Evolutionary conservation across 2,329 filamentous ascomycete genomes (phyloP).

Genomic region (Aspergillus oerlinghausenensis): DNA sequence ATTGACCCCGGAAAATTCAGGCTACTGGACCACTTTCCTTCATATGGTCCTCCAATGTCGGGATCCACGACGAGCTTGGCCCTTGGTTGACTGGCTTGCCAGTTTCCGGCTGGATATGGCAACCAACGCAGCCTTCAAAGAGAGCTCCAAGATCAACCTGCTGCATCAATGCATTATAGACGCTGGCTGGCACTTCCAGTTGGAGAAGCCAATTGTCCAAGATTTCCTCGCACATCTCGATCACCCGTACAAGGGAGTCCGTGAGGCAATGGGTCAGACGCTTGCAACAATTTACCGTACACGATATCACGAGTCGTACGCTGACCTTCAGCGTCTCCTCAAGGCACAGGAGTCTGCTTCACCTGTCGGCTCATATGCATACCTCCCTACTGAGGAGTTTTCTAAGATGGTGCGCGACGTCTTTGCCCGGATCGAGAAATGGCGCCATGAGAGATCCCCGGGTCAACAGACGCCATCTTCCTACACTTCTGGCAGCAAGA

Average conservation of each 20-base stretch:
- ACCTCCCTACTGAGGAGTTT: slow-evolving; percentile 72
- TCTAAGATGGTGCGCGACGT: slow-evolving; percentile 65
- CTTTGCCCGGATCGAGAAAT: slow-evolving; percentile 75
- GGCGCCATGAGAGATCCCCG: slow-evolving; percentile 77
- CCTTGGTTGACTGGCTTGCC: slow-evolving; percentile 75
- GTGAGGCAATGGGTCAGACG: slow-evolving; percentile 88
- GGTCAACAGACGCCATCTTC: slow-evolving; percentile 90
- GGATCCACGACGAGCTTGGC: slow-evolving; percentile 81
- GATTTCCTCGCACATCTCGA: slow-evolving; percentile 90
- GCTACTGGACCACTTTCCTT: slow-evolving; percentile 92
- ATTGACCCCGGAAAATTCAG: slow-evolving; percentile 86
- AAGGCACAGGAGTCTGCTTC: slow-evolving; percentile 73
- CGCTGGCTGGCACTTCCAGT: slow-evolving; percentile 91
- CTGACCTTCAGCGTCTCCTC: slow-evolving; percentile 69
- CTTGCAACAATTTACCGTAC: slow-evolving; percentile 86
- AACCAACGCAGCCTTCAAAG: slow-evolving; percentile 97
- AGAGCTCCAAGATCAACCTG: slow-evolving; percentile 91
- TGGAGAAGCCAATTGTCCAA: slow-evolving; percentile 79
- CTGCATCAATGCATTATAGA: slow-evolving; percentile 84
- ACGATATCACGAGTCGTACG: slow-evolving; percentile 89
- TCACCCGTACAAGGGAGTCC: slow-evolving; percentile 95
- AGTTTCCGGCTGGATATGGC: slow-evolving; percentile 88
- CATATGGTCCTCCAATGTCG: slow-evolving; percentile 84
- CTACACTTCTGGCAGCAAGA: slow-evolving; percentile 95
- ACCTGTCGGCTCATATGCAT: slow-evolving; percentile 79